These are phyloP conservation scores for Chrysanthemum makinoi DNA, from an alignment of 129 eudicot species.

Conservation along the genomic window DNA sequence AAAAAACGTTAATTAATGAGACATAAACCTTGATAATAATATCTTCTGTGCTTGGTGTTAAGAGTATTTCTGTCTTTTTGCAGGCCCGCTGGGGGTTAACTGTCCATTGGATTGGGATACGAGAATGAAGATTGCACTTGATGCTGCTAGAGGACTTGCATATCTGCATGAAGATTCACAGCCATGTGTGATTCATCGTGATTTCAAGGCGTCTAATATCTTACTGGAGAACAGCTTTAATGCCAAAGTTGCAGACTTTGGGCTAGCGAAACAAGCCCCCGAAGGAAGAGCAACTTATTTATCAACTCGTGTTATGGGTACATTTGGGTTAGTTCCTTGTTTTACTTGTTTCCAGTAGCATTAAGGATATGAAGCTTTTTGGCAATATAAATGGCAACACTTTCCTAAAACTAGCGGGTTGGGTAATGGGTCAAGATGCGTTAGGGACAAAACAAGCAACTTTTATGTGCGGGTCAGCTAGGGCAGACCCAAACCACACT, in stretches of 20 bases:
- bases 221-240: constrained; percentile 81
- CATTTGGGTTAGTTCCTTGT: constrained; percentile 80
- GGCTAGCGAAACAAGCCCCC: constrained; percentile 95
- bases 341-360: constrained; percentile 2
- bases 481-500: no score
- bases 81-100: constrained; percentile 89
- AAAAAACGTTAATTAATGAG: no score
- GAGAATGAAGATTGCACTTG: constrained; percentile 97
- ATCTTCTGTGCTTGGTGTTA: constrained; percentile 14
- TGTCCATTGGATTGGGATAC: constrained; percentile 97
- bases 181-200: constrained; percentile 95
- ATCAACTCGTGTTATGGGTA: constrained; percentile 99
- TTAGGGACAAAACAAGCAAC: no score
- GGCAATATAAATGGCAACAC: neutral
- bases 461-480: no score
- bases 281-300: constrained; percentile 87
- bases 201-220: constrained; percentile 95
- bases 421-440: no score
- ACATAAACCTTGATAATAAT: no score
- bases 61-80: constrained; percentile 22
- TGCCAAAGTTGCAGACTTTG: constrained; percentile 98
- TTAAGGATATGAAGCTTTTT: neutral
- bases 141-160: constrained; percentile 99
- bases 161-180: constrained; percentile 97
- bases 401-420: no score